Evolutionary conservation across 2,329 filamentous ascomycete species (phyloP), one percentile per base, ranked within the genome.

Genomic region (Rachicladosporium sp.): DNA sequence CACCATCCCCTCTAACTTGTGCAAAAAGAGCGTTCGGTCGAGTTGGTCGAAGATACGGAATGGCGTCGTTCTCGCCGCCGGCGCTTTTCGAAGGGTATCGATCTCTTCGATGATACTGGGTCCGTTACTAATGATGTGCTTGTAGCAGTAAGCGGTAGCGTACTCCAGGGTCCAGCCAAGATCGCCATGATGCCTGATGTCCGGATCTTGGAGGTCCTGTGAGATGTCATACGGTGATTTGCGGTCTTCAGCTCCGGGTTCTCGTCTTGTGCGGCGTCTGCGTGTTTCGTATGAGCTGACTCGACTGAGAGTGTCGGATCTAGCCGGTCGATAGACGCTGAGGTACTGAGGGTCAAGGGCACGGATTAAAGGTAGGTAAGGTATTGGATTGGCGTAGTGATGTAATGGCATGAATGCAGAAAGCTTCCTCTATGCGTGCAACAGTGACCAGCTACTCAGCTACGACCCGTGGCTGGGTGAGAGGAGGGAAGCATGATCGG

Each of bases 151-250:
- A 15, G 63, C 62, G 4, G 61, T 62, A 9, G 63, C 63, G 46
- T 60, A 65, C 23, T 64, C 60, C 10, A 63, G 54, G 12, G 54
- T 59, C 63, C 63, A 66, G 4, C 54, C 57, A 5, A 63, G 45
- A 37, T 58, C 54, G 29, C 56, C 53, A 19, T 45, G 35, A 10
- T 41, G 43, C 27, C 48, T 47, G 19, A 52, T 35, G 9, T 27
- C 21, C n/a, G 38, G 34, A 19, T 36, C 30, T 29, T 19, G 15
- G 15, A 19, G 15, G 15, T 19, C 15, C 15, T 19, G 15, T 19
- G 15, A 19, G 15, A 19, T 19, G 15, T 19, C 15, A 19, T 19
- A 19, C 15, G 15, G 15, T 19, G 15, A 19, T 19, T 19, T 19
- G 15, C 15, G 15, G 15, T 19, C 15, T 19, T 19, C 15, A 19